Conservation (phyloP, 331 rosid species). For the Quercus phellos region DNA sequence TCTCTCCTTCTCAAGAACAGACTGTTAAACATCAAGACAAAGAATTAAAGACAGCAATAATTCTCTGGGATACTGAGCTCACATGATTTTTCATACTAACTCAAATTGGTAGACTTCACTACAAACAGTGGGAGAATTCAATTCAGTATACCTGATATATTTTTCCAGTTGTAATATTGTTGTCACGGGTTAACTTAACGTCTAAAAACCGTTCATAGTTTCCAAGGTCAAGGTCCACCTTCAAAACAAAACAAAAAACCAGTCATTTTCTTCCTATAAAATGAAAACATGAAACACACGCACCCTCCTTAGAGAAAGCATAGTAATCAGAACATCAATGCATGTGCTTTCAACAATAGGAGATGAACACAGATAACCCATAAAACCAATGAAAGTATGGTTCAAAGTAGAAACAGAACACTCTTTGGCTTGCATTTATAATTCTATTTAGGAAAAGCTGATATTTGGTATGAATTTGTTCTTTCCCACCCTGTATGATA, state of each 20-base stretch:
- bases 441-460: not conserved
- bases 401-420: not conserved
- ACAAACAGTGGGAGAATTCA: not conserved
- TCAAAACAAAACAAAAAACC: slow-evolving; percentile 22
- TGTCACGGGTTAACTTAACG: slow-evolving; percentile 66
- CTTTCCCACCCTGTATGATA: not conserved
- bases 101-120: not conserved
- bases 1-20: slow-evolving; percentile 80
- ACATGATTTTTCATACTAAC: not conserved
- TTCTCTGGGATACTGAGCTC: not conserved
- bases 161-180: slow-evolving; percentile 86
- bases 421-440: not conserved
- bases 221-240: slow-evolving; percentile 96
- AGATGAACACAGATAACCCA: not conserved
- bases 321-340: not conserved
- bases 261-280: slow-evolving; percentile 9
- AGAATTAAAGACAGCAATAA: slow-evolving; percentile 1
- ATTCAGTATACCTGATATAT: slow-evolving; percentile 60
- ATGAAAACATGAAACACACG: not conserved
- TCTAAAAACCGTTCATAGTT: slow-evolving; percentile 87
- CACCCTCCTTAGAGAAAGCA: not conserved
- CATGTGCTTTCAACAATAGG: slow-evolving; percentile 5
- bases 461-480: not conserved
- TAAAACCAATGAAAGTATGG: not conserved
- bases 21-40: slow-evolving; percentile 35